phyloP scores from a whole-genome alignment of 768 basidiomycete genomes.

The Trametes meyenii region DNA sequence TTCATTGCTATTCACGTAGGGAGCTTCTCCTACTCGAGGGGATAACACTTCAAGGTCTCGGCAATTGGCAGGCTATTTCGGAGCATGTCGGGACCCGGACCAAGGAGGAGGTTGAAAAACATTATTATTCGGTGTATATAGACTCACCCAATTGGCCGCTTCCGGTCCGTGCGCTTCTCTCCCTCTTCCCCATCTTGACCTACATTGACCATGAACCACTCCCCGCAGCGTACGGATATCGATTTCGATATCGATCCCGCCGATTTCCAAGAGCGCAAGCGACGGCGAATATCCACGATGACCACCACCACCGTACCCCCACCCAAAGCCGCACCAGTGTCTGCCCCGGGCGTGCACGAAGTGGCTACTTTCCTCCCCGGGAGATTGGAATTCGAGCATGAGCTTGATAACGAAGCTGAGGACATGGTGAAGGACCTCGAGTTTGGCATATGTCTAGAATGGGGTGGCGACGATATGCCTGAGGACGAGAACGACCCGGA shows the following conservation, averaged over 20 bases:
- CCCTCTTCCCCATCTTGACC: background rate
- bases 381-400: constrained; percentile 97
- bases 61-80: constrained; percentile 96
- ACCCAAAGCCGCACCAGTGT: constrained; percentile 80
- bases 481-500: constrained; percentile 81
- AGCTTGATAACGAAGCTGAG: constrained; percentile 96
- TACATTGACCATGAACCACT: constrained; percentile 18
- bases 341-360: constrained; percentile 91
- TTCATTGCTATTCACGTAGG: constrained; percentile 43
- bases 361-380: constrained; percentile 92
- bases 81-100: constrained; percentile 94
- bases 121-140: constrained; percentile 84
- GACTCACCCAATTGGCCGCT: constrained; percentile 78
- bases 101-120: constrained; percentile 89
- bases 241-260: constrained; percentile 75
- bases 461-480: constrained; percentile 78
- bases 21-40: constrained; percentile 91
- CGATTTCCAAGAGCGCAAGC: constrained; percentile 88
- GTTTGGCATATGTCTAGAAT: constrained; percentile 86
- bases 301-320: constrained; percentile 56
- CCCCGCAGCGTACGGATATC: constrained; percentile 45
- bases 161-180: constrained; percentile 56
- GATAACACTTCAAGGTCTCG: constrained; percentile 82
- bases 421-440: constrained; percentile 94
- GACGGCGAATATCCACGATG: constrained; percentile 84